These are phyloP conservation scores for Erythrophleum fordii DNA, from an alignment of 306 rosid species.

Conservation along the genomic window DNA sequence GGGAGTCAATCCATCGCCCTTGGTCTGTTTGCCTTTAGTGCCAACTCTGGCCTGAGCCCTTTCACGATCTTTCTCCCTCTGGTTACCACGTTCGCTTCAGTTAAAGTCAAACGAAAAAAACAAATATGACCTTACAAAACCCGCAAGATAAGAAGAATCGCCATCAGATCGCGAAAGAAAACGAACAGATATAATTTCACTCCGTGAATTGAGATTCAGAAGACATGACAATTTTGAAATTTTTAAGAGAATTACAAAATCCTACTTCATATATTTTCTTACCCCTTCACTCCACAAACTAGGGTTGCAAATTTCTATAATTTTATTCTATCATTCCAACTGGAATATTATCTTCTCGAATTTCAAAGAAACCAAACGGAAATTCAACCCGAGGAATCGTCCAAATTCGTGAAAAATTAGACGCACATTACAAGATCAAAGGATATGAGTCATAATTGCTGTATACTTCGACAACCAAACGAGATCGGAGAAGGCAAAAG, in stretches of 20 bases:
- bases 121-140: not conserved
- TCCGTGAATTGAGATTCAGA: not conserved
- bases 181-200: not conserved
- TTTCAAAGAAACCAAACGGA: slow-evolving; percentile 23
- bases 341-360: not conserved
- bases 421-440: slow-evolving; percentile 31
- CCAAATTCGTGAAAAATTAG: not conserved
- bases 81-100: slow-evolving; percentile 77
- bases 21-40: slow-evolving; percentile 43
- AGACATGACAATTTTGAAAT: not conserved
- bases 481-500: slow-evolving; percentile 41
- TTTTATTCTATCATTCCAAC: not conserved
- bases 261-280: not conserved
- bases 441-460: slow-evolving; percentile 76
- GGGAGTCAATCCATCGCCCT: slow-evolving; percentile 73
- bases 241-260: not conserved
- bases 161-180: not conserved
- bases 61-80: slow-evolving; percentile 77
- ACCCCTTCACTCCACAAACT: not conserved
- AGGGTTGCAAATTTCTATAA: not conserved
- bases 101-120: slow-evolving; percentile 51
- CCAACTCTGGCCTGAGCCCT: slow-evolving; percentile 68
- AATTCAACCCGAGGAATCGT: slow-evolving; percentile 36
- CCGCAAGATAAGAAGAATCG: not conserved
- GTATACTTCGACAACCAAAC: slow-evolving; percentile 42